Conservation (phyloP, 2,329 filamentous ascomycete genomes). For the Metarhizium humberi region DNA sequence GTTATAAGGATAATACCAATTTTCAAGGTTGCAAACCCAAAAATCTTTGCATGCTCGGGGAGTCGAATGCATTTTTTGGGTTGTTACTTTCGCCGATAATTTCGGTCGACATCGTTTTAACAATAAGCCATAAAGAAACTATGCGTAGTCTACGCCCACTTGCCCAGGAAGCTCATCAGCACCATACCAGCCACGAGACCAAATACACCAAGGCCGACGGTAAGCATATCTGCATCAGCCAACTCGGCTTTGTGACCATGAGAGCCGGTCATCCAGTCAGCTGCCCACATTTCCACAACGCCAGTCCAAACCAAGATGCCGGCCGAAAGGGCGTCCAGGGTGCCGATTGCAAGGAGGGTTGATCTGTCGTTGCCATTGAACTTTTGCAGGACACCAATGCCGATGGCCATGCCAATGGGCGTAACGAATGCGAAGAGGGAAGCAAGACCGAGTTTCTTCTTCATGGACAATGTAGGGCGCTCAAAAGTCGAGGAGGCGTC, state of each 20-base stretch:
- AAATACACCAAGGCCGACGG: constrained; percentile 39
- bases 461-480: constrained; percentile 22
- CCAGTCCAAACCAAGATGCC: constrained; percentile 75
- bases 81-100: neutral
- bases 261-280: constrained; percentile 56
- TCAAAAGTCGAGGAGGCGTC: constrained; percentile 7
- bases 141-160: constrained; percentile 52
- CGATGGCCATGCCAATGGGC: constrained; percentile 72
- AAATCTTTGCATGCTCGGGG: neutral
- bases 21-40: neutral
- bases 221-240: constrained; percentile 36
- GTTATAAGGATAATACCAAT: neutral
- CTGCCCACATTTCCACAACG: constrained; percentile 70
- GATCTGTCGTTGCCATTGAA: constrained; percentile 66
- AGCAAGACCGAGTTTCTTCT: constrained; percentile 52
- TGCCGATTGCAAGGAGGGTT: constrained; percentile 64
- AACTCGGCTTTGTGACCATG: constrained; percentile 37
- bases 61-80: neutral
- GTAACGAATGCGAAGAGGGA: constrained; percentile 60
- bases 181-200: constrained; percentile 53
- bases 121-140: neutral
- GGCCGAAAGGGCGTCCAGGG: constrained; percentile 62
- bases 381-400: constrained; percentile 57
- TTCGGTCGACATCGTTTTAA: neutral
- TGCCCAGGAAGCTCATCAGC: constrained; percentile 64